Evolutionary conservation across 2,329 filamentous ascomycete species (phyloP).

Genomic region (Fusarium zealandicum): DNA sequence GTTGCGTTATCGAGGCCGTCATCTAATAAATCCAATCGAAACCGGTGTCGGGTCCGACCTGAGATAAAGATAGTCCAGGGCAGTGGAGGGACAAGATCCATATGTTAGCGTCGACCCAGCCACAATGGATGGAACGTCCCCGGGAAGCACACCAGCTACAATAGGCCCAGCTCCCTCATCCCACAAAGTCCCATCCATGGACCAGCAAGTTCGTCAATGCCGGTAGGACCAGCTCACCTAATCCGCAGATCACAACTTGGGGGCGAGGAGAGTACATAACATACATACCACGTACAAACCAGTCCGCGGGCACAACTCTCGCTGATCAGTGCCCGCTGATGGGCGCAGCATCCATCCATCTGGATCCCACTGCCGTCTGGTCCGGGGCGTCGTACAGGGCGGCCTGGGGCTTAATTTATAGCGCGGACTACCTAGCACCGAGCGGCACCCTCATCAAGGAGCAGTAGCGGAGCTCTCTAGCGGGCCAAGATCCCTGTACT

Average conservation of each 20-base stretch:
- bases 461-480: not conserved
- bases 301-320: not conserved
- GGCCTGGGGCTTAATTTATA: conserved; percentile 6
- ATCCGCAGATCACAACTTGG: conserved; percentile 30
- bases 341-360: not conserved
- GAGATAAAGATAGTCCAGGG: conserved; percentile 33
- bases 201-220: no score
- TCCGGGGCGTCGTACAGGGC: conserved; percentile 12
- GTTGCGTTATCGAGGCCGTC: not conserved
- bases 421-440: conserved; percentile 2
- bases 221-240: conserved; percentile 16
- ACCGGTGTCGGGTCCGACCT: not conserved
- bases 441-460: not conserved
- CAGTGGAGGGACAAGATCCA: not conserved
- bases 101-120: conserved; percentile 33
- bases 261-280: not conserved
- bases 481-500: conserved; percentile 6
- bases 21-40: not conserved
- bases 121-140: conserved; percentile 18
- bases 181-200: conserved; percentile 16
- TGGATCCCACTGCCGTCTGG: conserved; percentile 2
- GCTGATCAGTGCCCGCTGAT: not conserved
- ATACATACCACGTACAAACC: no score
- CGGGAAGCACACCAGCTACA: conserved; percentile 1
- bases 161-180: conserved; percentile 7